Conservation (phyloP, 192 early-diverging fungal species). For the Spizellomyces sp. region DNA sequence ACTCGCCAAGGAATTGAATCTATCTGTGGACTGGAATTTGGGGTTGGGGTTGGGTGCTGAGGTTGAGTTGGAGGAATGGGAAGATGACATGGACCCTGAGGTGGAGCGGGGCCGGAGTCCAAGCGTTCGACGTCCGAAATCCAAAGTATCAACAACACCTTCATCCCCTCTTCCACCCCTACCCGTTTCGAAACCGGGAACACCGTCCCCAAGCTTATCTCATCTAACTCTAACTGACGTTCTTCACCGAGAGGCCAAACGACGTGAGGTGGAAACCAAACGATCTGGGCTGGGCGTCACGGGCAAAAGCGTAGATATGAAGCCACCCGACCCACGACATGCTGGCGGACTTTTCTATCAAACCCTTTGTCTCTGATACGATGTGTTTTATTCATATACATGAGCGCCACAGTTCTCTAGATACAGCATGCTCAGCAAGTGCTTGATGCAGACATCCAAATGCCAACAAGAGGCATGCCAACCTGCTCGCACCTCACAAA, state of each 20-base stretch:
- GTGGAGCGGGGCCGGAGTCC: not conserved
- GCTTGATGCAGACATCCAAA: too few relatives aligned
- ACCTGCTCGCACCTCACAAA: too few relatives aligned
- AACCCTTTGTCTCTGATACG: not conserved
- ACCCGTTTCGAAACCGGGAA: too few relatives aligned
- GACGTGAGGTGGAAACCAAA: not conserved
- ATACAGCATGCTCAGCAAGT: too few relatives aligned
- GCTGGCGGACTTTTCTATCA: slow-evolving; percentile 10
- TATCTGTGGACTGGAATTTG: slow-evolving; percentile 21
- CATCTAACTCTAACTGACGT: not conserved
- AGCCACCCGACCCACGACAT: not conserved
- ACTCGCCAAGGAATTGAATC: not conserved
- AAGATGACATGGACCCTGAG: not conserved
- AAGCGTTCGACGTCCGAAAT: not conserved
- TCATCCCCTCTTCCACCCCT: not conserved
- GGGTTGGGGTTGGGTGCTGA: slow-evolving; percentile 1
- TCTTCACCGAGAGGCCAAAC: not conserved
- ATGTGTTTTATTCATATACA: too few relatives aligned
- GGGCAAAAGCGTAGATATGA: not conserved
- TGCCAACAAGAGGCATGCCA: too few relatives aligned
- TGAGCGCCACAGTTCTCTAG: too few relatives aligned
- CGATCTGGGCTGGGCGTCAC: not conserved
- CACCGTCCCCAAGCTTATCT: too few relatives aligned
- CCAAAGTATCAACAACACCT: not conserved
- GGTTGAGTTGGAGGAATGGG: not conserved